Conservation (phyloP, 306 rosid species). For the Glycyrrhiza uralensis region DNA sequence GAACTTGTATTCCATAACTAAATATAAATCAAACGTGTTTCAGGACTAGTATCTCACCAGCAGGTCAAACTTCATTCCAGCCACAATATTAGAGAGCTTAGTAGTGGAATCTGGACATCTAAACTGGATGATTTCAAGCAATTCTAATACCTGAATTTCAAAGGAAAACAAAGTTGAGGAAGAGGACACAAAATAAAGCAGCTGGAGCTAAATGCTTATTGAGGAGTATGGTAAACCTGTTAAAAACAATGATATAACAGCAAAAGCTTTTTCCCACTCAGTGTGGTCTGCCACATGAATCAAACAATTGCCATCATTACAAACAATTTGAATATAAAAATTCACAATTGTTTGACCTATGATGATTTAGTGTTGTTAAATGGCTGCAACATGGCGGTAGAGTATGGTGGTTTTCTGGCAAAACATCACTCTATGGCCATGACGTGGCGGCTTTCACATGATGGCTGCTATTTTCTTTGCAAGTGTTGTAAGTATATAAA, state of each 20-base stretch:
- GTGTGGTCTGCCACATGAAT: not conserved
- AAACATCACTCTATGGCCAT: too few relatives aligned
- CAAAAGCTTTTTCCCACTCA: not conserved
- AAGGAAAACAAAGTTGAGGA: not conserved
- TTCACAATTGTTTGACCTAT: too few relatives aligned
- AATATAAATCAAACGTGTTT: not conserved
- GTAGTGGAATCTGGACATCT: conserved; percentile 70
- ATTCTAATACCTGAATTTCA: conserved; percentile 68
- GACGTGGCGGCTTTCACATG: too few relatives aligned
- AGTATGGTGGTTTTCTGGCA: too few relatives aligned
- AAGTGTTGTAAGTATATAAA: too few relatives aligned
- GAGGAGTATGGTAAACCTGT: not conserved
- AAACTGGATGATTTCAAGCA: conserved; percentile 94
- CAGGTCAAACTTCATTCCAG: conserved; percentile 60
- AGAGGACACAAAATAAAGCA: not conserved
- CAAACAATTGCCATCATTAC: not conserved
- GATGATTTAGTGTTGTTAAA: too few relatives aligned
- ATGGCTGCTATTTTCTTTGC: too few relatives aligned
- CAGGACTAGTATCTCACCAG: conserved; percentile 54
- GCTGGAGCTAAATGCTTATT: not conserved
- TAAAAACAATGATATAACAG: not conserved
- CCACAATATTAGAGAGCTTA: conserved; percentile 62
- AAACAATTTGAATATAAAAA: too few relatives aligned
- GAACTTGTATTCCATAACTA: not conserved
- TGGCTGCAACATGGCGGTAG: too few relatives aligned